Evolutionary conservation across 228 moss, liverwort and hornwort species (phyloP).

Genomic region (Sphagnum magellanicum): DNA sequence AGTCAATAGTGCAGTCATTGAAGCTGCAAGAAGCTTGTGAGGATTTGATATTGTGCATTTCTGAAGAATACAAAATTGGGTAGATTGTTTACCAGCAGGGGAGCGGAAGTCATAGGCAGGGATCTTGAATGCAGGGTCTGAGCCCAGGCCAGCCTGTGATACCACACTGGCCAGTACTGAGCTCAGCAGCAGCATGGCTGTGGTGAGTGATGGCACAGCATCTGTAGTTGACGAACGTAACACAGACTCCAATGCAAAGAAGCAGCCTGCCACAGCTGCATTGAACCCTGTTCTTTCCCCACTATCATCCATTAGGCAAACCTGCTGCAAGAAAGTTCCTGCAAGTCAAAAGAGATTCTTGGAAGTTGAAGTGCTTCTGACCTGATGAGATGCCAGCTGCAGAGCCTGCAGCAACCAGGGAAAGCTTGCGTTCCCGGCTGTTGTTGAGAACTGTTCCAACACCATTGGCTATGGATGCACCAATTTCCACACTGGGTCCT

Average conservation of each 20-base stretch:
- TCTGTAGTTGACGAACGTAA: slow-evolving; percentile 71
- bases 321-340: background rate
- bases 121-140: slow-evolving; percentile 96
- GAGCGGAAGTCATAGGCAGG: slow-evolving; percentile 93
- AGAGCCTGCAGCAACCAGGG: slow-evolving; percentile 87
- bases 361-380: slow-evolving; percentile 5
- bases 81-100: slow-evolving; percentile 55
- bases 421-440: slow-evolving; percentile 81
- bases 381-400: slow-evolving; percentile 99
- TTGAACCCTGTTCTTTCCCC: slow-evolving; percentile 61
- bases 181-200: slow-evolving; percentile 87
- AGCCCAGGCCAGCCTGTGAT: slow-evolving; percentile 96
- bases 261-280: slow-evolving; percentile 93
- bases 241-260: slow-evolving; percentile 95
- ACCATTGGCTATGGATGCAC: slow-evolving; percentile 88
- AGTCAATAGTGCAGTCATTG: background rate
- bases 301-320: background rate
- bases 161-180: slow-evolving; percentile 93
- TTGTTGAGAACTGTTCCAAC: slow-evolving; percentile 64
- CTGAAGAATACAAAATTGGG: no score
- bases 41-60: no score
- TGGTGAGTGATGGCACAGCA: slow-evolving; percentile 81
- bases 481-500: slow-evolving; percentile 99
- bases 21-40: no score
- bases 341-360: background rate